Base-by-base conservation (phyloP, 257 asterid genomes). In the Primulina eburnea region DNA sequence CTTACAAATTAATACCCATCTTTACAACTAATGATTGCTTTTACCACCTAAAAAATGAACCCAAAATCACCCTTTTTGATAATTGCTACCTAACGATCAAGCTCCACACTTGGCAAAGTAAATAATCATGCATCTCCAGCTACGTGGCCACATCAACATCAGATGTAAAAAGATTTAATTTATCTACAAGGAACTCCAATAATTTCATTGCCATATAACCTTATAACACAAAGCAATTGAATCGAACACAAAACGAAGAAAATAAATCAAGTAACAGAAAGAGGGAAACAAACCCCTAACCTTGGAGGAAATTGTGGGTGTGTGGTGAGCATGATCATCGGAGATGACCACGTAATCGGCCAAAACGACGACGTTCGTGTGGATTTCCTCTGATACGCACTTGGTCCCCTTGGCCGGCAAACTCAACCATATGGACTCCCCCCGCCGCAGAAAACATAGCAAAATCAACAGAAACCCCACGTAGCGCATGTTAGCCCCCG, bases 351-450 rank as follows among this genome's bases (percentile, higher is more conserved):
- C 86, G 79, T 86, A 92, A 79, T 92, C 96, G 30, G 91, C 86
- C 78, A 92, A 76, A 80, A 92, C 98, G 75, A 92, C 87, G 64
- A 92, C 95, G 87, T 86, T 89, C 76, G 70, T 88, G 75, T 90
- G 97, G 75, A 90, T 81, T 80, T 89, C 96, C 77, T 92, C 98
- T 62, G 97, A 90, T 4, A 90, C 90, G 71, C 97, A 92, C 78
- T 92, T 92, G 8, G 96, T 85, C 50, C 95, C 96, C 8, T 69
- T 71, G 67, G 92, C 52, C 61, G 97, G 96, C 70, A 92, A 67
- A 75, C 67, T 82, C 88, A 92, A 68, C 98, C 97, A 92, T 67
- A 92, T 71, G 67, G 95, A 94, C 62, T 76, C 82, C 73, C 82
- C 65, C 63, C 69, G 72, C 72, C 50, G 79, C 73, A 79, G 58